phyloP scores from a whole-genome alignment of 257 asterid genomes.

The Solanum lignicaule region DNA sequence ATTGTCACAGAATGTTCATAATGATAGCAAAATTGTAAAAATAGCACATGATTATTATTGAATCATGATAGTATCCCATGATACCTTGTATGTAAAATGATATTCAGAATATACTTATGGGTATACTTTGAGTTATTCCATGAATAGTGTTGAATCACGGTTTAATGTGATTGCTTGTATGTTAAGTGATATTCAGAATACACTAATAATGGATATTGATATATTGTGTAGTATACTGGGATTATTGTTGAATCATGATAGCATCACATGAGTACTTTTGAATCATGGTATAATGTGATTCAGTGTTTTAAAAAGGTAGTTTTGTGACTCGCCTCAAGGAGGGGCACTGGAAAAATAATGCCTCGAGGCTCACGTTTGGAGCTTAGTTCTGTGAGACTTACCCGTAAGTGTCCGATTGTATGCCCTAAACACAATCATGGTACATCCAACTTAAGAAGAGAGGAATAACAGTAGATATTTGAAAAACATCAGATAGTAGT shows the following conservation, averaged over 20 bases:
- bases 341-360: no score
- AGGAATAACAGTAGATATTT: not conserved
- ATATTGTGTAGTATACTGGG: not conserved
- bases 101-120: no score
- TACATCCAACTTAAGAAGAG: not conserved
- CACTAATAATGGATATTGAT: not conserved
- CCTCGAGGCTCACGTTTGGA: not conserved
- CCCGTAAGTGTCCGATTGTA: not conserved
- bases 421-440: not conserved
- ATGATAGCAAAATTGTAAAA: no score
- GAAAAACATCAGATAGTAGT: not conserved
- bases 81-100: no score
- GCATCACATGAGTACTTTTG: not conserved
- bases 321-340: not conserved
- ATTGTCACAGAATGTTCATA: no score
- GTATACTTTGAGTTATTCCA: no score
- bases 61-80: no score
- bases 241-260: not conserved
- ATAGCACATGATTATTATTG: no score
- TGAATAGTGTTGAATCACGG: no score
- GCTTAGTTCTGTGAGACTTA: not conserved
- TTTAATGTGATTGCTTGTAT: no score
- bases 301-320: not conserved
- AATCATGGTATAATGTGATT: not conserved
- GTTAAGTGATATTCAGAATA: no score